Base-by-base conservation (phyloP, 441 rosid genomes). In the Adansonia grandidieri region DNA sequence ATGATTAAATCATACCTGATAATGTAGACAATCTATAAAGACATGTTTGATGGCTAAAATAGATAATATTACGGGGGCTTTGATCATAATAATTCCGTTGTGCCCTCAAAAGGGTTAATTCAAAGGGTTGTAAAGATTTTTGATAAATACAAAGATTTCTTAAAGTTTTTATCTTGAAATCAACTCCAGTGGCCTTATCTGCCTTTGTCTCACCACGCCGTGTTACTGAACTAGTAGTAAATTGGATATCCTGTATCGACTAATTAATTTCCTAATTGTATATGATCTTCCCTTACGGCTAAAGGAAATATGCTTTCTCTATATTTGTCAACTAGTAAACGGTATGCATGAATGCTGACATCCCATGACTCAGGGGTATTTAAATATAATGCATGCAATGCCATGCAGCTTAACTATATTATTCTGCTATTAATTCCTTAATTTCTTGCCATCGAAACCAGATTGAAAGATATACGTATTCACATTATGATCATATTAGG, bases 121-220 rank as follows among this genome's bases (percentile, higher is more conserved):
- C 22, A 24, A 24, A 63, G 44, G 44, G 17, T 28, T 24, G 8
- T 22, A 17, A 9, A 45, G 11, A 4, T 15, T 0, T 42, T 44
- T 24, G 22, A 71, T 40, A 11, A 57, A 57, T 47, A 63, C 58
- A 57, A 76, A 45, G 66, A 11, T 50, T 50, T 50, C 53, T 11
- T 11, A 6, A 50, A 40, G 8, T 44, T 20, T 45, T 77, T 24
- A 4, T 58, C 61, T 58, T 45, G 75, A 68, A 69, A 69, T 77
- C 62, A 77, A 69, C 80, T 45, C 20, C 60, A 69, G 0, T 48
- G 0, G 32, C n/a, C 6, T n/a, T 67, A 17, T 7, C 1, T 28
- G 42, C 56, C 5, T 42, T 9, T 8, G n/a, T 17, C 15, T 14
- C 14, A 40, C 44, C 20, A 37, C 15, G 15, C 7, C 17, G 6